Percentiles rank a stretch among this genome's conserved stretches.
Conservation (phyloP, 768 basidiomycete species). For the Mycena metata region DNA sequence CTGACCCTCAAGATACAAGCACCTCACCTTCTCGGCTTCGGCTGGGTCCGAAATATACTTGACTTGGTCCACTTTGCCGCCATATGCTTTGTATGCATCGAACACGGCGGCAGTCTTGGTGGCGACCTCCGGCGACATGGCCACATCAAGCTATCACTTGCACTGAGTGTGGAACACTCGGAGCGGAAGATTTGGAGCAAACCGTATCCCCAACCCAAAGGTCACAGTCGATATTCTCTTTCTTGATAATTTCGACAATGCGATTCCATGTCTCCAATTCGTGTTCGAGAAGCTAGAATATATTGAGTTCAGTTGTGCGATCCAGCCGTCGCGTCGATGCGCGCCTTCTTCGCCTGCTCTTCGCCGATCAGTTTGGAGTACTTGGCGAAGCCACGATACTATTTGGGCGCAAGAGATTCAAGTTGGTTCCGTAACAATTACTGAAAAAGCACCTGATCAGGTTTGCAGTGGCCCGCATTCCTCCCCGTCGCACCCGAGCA, state of each 20-base stretch:
- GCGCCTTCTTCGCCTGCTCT: conserved; percentile 34
- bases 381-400: conserved; percentile 58
- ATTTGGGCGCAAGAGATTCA: neutral
- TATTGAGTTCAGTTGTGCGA: neutral
- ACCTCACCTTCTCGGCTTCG: conserved; percentile 34
- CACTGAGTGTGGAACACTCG: neutral
- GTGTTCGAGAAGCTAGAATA: conserved; percentile 37
- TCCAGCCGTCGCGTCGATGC: neutral
- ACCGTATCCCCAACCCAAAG: conserved; percentile 44
- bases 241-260: conserved; percentile 31
- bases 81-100: conserved; percentile 36
- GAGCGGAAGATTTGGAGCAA: neutral
- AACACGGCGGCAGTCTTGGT: conserved; percentile 12
- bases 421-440: too few relatives aligned
- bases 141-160: conserved; percentile 31
- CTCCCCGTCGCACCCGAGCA: conserved; percentile 69
- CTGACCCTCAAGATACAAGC: neutral
- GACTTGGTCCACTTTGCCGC: conserved; percentile 39
- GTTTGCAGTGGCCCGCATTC: conserved; percentile 67
- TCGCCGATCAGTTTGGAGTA: conserved; percentile 55
- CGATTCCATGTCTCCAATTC: conserved; percentile 36
- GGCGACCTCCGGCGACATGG: conserved; percentile 34
- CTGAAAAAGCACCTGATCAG: conserved; percentile 47
- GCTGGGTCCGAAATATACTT: conserved; percentile 36
- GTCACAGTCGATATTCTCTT: conserved; percentile 41